Percentiles rank a stretch among this genome's conserved stretches.
Conservation (phyloP, 2,329 filamentous ascomycete species). For the Leptodontidium sp. region DNA sequence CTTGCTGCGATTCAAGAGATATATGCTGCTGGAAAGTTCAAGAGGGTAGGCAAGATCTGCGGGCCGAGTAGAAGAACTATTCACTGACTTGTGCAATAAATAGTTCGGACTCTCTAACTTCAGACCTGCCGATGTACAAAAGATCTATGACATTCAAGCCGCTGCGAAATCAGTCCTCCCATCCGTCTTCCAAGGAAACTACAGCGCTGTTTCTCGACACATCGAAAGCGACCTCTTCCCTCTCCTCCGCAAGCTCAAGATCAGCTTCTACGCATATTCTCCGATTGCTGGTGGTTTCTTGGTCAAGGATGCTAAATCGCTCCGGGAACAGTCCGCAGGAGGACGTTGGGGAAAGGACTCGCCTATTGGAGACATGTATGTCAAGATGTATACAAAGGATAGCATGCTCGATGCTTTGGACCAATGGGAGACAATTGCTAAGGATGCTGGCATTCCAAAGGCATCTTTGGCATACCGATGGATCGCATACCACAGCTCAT, state of each 20-base stretch:
- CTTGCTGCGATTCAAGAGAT: conserved; percentile 46
- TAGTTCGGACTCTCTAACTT: conserved; percentile 49
- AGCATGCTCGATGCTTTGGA: conserved; percentile 40
- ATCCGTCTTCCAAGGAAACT: conserved; percentile 48
- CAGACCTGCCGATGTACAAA: conserved; percentile 41
- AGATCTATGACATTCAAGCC: conserved; percentile 45
- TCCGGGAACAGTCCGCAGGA: conserved; percentile 24
- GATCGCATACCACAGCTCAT: conserved; percentile 45
- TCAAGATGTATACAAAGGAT: conserved; percentile 32
- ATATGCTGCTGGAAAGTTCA: conserved; percentile 47
- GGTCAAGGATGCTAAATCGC: conserved; percentile 44
- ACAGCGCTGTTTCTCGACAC: conserved; percentile 49
- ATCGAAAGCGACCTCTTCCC: conserved; percentile 70
- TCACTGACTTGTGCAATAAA: conserved; percentile 38
- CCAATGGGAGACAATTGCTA: conserved; percentile 44
- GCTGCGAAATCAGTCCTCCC: conserved; percentile 45
- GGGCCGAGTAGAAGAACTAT: conserved; percentile 58
- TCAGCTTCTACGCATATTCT: conserved; percentile 62
- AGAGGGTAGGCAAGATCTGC: conserved; percentile 58
- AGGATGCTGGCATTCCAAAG: conserved; percentile 45
- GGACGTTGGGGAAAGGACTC: conserved; percentile 41
- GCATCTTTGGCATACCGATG: conserved; percentile 50
- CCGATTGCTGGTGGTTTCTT: conserved; percentile 71
- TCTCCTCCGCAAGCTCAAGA: conserved; percentile 52
- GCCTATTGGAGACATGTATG: conserved; percentile 38